A percentile compares a stretch with the other conserved stretches of the same genome.
Conservation (phyloP, 177 flowering plant species). For the Tripterygium wilfordii region DNA sequence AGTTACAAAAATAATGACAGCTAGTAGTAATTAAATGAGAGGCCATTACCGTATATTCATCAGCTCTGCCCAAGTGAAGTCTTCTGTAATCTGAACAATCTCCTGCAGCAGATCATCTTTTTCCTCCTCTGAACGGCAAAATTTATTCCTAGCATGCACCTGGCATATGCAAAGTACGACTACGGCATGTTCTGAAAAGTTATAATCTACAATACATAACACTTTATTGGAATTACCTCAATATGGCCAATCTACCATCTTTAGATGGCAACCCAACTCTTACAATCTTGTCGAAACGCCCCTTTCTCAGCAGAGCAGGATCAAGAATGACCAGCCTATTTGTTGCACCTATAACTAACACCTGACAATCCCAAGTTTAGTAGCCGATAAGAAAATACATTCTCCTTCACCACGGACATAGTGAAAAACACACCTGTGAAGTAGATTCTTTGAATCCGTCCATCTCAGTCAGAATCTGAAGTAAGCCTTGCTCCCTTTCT, state of each 20-base stretch:
- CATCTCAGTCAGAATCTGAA: constrained; percentile 96
- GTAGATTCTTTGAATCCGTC: constrained; percentile 95
- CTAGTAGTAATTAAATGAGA: no score
- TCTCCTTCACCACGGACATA: not conserved
- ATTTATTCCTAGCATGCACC: constrained; percentile 98
- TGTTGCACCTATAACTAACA: constrained; percentile 94
- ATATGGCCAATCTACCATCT: constrained; percentile 89
- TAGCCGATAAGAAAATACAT: constrained; percentile 5
- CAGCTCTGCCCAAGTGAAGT: constrained; percentile 97
- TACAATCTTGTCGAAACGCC: constrained; percentile 94
- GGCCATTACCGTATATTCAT: constrained; percentile 95
- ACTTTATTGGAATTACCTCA: constrained; percentile 44
- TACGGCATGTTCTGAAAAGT: no score
- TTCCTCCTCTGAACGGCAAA: constrained; percentile 79
- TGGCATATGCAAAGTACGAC: constrained; percentile 16
- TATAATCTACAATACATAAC: no score
- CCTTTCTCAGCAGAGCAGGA: constrained; percentile 95
- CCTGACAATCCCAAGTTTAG: constrained; percentile 46
- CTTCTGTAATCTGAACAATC: constrained; percentile 76
- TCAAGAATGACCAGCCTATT: constrained; percentile 94
- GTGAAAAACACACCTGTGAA: constrained; percentile 50
- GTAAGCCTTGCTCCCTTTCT: constrained; percentile 95
- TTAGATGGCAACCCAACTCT: constrained; percentile 95
- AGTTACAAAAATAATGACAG: constrained; percentile 1
- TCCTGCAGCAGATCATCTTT: constrained; percentile 70